phyloP scores from a whole-genome alignment of 257 asterid species.

The Rauvolfia tetraphylla region DNA sequence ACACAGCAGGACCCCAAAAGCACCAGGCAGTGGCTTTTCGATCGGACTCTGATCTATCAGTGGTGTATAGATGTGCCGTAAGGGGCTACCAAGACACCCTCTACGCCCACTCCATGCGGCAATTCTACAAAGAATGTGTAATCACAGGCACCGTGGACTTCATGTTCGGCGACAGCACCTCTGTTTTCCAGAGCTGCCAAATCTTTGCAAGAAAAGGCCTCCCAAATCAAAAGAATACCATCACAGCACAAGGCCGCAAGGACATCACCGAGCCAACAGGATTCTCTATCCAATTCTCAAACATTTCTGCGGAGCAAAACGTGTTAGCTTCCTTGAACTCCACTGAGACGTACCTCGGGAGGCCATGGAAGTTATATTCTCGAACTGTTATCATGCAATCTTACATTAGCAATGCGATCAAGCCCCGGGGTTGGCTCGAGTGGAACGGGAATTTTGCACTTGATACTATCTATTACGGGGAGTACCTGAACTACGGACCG shows the following conservation, averaged over 20 bases:
- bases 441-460: conserved; percentile 46
- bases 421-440: conserved; percentile 58
- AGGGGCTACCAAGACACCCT: conserved; percentile 58
- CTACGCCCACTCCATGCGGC: conserved; percentile 52
- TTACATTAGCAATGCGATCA: conserved; percentile 36
- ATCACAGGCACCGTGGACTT: conserved; percentile 59
- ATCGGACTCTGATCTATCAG: conserved; percentile 54
- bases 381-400: conserved; percentile 57
- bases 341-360: conserved; percentile 44
- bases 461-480: conserved; percentile 44
- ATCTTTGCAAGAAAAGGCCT: conserved; percentile 46
- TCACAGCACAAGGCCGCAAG: conserved; percentile 59
- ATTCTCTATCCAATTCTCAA: conserved; percentile 47
- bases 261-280: conserved; percentile 33
- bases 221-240: conserved; percentile 50
- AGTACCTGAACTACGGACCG: conserved; percentile 47
- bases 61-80: conserved; percentile 45
- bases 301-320: conserved; percentile 39
- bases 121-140: conserved; percentile 49
- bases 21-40: conserved; percentile 62
- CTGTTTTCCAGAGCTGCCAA: conserved; percentile 44
- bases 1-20: conserved; percentile 59
- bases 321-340: conserved; percentile 29
- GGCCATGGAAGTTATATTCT: conserved; percentile 54
- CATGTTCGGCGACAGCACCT: conserved; percentile 50